These are phyloP conservation scores for Halocafeteria seosinensis DNA, from an alignment of 108 stramenopile species.

Conservation along the genomic window DNA sequence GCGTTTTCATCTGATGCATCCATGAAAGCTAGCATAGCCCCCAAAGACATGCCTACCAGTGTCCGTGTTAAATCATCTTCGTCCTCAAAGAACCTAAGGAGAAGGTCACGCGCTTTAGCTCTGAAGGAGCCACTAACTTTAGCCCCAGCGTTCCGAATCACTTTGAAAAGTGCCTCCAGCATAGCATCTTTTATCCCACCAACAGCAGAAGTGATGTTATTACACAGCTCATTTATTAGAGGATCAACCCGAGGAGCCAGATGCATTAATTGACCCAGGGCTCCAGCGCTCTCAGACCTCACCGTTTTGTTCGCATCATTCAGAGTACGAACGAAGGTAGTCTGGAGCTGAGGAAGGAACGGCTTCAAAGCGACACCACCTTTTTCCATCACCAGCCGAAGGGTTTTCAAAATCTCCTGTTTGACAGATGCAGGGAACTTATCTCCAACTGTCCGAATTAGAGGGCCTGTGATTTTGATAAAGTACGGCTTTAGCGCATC, in stretches of 20 bases:
- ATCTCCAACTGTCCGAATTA: slow-evolving; percentile 69
- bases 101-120: background rate
- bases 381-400: background rate
- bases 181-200: background rate
- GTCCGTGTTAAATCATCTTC: no score
- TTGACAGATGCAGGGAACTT: background rate
- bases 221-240: background rate
- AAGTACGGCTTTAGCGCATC: slow-evolving; percentile 56
- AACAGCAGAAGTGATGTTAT: background rate
- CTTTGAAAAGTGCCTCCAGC: background rate
- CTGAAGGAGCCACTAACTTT: background rate
- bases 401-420: background rate
- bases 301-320: background rate
- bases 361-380: background rate
- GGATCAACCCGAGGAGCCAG: background rate
- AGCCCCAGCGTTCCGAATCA: background rate
- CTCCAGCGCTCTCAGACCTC: background rate
- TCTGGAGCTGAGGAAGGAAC: background rate
- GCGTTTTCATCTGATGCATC: no score
- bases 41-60: no score
- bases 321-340: background rate
- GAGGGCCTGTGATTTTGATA: slow-evolving; percentile 86
- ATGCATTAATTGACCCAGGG: background rate
- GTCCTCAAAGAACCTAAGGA: background rate
- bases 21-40: no score